Percentiles rank a stretch among this genome's conserved stretches.
Evolutionary conservation across 345 rosid species (phyloP).

Genomic region (Populus euphratica): DNA sequence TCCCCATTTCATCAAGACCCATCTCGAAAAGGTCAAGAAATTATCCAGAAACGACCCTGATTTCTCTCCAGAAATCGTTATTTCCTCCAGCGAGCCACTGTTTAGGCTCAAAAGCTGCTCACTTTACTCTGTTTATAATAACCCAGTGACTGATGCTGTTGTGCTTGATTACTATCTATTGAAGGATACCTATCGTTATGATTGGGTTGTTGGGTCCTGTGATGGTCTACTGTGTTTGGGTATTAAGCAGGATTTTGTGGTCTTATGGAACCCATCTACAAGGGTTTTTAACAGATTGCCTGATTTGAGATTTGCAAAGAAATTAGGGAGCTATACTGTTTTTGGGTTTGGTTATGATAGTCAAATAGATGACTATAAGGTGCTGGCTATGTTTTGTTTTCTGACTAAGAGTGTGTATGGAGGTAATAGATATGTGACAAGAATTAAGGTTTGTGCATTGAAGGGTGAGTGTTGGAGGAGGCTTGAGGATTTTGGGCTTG

Average conservation of each 20-base stretch:
- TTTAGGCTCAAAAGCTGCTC: background rate
- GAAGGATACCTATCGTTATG: background rate
- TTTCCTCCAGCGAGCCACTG: background rate
- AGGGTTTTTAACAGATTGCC: constrained; percentile 3
- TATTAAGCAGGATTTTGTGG: background rate
- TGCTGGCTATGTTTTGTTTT: constrained; percentile 3
- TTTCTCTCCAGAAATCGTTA: background rate
- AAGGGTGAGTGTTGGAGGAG: background rate
- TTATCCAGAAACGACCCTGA: background rate
- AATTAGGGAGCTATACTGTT: background rate
- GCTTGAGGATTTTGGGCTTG: background rate
- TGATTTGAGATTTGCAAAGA: background rate
- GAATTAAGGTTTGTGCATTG: background rate
- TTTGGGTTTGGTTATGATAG: constrained; percentile 19
- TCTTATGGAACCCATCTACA: constrained; percentile 13
- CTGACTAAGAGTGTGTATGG: background rate
- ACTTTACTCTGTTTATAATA: background rate
- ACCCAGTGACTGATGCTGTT: background rate
- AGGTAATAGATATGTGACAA: background rate
- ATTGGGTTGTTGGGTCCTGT: constrained; percentile 15
- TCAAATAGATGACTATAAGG: constrained; percentile 12
- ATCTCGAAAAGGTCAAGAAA: background rate
- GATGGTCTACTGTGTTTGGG: constrained; percentile 11
- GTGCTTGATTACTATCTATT: background rate
- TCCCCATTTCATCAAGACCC: constrained; percentile 2